Percentiles rank a stretch among this genome's conserved stretches.
phyloP scores from a whole-genome alignment of 148 eudicot species.

The Camellia granthamiana region DNA sequence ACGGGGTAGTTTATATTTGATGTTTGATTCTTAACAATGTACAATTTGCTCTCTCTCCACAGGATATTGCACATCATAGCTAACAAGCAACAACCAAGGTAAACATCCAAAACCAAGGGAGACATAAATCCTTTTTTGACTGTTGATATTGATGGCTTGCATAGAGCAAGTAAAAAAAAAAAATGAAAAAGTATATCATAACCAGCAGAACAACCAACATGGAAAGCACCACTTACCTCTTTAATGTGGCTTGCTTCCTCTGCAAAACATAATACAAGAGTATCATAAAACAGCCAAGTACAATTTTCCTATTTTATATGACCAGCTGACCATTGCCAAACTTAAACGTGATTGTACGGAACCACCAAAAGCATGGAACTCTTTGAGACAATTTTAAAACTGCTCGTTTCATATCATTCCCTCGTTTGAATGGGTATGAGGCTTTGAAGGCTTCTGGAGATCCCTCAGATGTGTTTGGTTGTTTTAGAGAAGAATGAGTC shows the following conservation, averaged over 20 bases:
- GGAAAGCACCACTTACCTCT: constrained; percentile 41
- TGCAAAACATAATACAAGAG: constrained; percentile 41
- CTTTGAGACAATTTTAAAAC: constrained; percentile 37
- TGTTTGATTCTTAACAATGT: too few species aligned
- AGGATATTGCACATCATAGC: background rate
- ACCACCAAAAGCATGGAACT: constrained; percentile 40
- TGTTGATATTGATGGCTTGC: background rate
- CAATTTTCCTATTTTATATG: constrained; percentile 56
- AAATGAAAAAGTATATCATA: background rate
- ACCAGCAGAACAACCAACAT: background rate
- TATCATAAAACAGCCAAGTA: constrained; percentile 50
- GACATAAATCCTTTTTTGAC: background rate
- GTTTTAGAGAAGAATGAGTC: constrained; percentile 25
- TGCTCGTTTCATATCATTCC: constrained; percentile 28
- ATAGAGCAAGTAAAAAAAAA: background rate
- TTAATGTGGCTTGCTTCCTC: constrained; percentile 56
- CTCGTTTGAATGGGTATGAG: constrained; percentile 15
- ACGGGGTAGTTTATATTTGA: too few species aligned
- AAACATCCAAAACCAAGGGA: background rate
- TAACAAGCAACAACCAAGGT: background rate
- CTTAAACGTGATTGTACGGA: constrained; percentile 47
- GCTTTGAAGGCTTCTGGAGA: constrained; percentile 25
- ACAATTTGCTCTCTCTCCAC: background rate
- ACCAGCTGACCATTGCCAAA: constrained; percentile 37
- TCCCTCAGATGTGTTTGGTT: constrained; percentile 33